Evolutionary conservation across 768 basidiomycete species (phyloP), one percentile per base, ranked within the genome.

Genomic region (Kwoniella heveanensis): DNA sequence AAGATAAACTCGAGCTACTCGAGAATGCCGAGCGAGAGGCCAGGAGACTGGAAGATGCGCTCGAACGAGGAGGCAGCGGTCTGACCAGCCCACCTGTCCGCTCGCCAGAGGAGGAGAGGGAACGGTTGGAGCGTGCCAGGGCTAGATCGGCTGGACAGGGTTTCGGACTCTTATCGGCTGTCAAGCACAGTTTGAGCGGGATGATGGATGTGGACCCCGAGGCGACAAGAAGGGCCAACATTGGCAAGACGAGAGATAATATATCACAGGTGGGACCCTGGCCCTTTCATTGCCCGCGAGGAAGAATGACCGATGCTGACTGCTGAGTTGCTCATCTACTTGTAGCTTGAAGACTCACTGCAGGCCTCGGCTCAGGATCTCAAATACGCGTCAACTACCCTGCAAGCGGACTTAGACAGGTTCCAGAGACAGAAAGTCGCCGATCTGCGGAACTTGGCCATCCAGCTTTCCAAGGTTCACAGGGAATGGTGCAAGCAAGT

Each of bases 201-300:
- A 94, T 98, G 88, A 97, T 99, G 88, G 96, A 99, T 71, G 90
- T 90, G 19, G 96, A 99, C 81, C 96, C 96, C 2, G 96, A 98
- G 82, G 91, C 90, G 19, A 94, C 95, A 5, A 83, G 96, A 64
- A 84, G 96, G 67, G 97, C 90, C 74, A 86, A 88, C 56, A 98
- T 99, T 67, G 89, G 89, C 65, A 97, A 96, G 83, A 93, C 92
- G 4, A 86, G 91, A 70, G 95, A 98, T 81, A 86, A 86, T 21
- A 96, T 97, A 66, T 91, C 92, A n/a, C 91, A 93, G 83, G 94
- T 94, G 76, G 69, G 82, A 77, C 4, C 17, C 57, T n/a, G 39
- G 54, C 24, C 51, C 19, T 62, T 47, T 17, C 4, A 13, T 17
- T 22, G 10, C 15, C 24, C 5, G 54, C 5, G 15, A 4, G 5